phyloP scores from a whole-genome alignment of 2,329 filamentous ascomycete species.

The Alternaria triticimaculans region DNA sequence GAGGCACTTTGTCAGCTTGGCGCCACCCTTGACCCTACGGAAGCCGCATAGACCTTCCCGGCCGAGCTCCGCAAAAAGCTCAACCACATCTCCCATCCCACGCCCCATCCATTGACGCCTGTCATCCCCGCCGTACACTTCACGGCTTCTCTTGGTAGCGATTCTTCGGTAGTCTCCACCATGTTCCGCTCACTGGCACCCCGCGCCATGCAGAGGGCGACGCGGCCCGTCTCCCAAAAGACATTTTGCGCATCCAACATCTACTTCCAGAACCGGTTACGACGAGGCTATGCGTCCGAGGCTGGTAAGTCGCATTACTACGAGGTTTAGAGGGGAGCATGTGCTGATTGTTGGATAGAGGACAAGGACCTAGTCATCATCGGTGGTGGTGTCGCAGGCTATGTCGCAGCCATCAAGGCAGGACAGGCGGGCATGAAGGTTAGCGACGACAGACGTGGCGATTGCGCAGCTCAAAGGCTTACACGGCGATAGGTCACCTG shows the following conservation, averaged over 20 bases:
- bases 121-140: slow-evolving; percentile 37
- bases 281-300: slow-evolving; percentile 64
- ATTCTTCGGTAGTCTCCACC: slow-evolving; percentile 36
- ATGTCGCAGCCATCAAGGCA: slow-evolving; percentile 98
- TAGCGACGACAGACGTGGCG: slow-evolving; percentile 25
- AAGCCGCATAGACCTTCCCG: slow-evolving; percentile 25
- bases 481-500: slow-evolving; percentile 75
- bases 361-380: slow-evolving; percentile 98
- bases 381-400: slow-evolving; percentile 96
- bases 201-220: slow-evolving; percentile 55
- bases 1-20: slow-evolving; percentile 21
- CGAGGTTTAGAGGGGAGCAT: slow-evolving; percentile 22
- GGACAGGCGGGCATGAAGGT: slow-evolving; percentile 97
- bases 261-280: slow-evolving; percentile 58
- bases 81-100: slow-evolving; percentile 45
- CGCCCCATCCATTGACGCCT: slow-evolving; percentile 49
- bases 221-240: slow-evolving; percentile 45
- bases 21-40: slow-evolving; percentile 31
- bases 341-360: slow-evolving; percentile 62
- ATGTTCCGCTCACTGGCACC: slow-evolving; percentile 63
- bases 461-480: slow-evolving; percentile 5
- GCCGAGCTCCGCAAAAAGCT: slow-evolving; percentile 40
- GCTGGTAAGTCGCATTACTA: slow-evolving; percentile 51
- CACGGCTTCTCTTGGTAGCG: slow-evolving; percentile 38
- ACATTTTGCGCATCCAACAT: slow-evolving; percentile 52